Evolutionary conservation across 345 rosid species (phyloP), one percentile per base, ranked within the genome.

Genomic region (Brassica incana): DNA sequence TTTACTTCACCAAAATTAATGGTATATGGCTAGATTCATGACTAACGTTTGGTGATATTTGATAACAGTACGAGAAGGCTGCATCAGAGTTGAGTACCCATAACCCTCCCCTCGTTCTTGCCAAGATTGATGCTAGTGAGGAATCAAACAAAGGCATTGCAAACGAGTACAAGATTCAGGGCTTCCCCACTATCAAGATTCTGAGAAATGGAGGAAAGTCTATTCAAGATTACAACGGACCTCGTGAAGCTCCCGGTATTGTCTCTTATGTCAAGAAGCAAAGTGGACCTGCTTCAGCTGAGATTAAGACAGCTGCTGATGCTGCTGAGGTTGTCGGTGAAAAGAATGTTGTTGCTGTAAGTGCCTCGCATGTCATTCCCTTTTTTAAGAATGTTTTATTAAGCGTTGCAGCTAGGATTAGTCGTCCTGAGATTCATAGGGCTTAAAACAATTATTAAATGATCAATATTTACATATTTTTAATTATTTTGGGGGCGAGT

Each of bases 201-300:
- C 67, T 95, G 69, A 89, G 98, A 81, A 86, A 92, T 60, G 95
- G 95, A 73, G 98, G 99, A 5, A 92, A 92, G 72, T 25, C 54
- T 11, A 35, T 83, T 86, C 97, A 93, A 79, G 98, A 95, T 2
- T 95, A 89, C 84, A 93, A 95, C 32, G 99, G 99, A 30, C 99
- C 99, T 71, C 96, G 98, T 5, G 93, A 95, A 2, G 99, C 98
- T 1, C 92, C 88, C 0, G 99, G 98, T 56, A 95, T 95, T 56
- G 91, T 85, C 61, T 83, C 82, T 65, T 95, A 91, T 72, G 73
- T 95, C 81, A 93, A 91, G 87, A 91, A 88, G 82, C 98, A 91
- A 76, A 91, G 89, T 52, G 99, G 99, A 5, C 98, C 98, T 79
- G 91, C 99, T 78, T 95, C 98, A 18, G 82, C 72, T 68, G 95